Evolutionary conservation across 352 stramenopile species (phyloP).

Genomic region (Phytopythium kandeliae): DNA sequence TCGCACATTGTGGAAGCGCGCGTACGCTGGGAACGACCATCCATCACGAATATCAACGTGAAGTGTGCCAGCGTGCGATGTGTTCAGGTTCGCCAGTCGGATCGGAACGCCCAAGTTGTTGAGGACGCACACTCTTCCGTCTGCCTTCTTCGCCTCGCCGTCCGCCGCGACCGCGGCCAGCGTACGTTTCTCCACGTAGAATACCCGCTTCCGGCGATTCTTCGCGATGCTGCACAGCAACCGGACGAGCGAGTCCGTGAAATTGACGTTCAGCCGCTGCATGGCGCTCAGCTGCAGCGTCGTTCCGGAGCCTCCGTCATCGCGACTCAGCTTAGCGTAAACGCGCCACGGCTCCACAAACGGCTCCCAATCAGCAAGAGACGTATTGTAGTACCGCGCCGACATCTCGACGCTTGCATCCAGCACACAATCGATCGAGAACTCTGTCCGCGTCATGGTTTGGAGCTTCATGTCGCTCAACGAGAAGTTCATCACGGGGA

Average conservation of each 20-base stretch:
- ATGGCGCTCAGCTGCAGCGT: conserved; percentile 78
- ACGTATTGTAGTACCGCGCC: conserved; percentile 85
- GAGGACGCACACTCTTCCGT: conserved; percentile 80
- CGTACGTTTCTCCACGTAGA: conserved; percentile 68
- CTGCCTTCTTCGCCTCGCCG: conserved; percentile 77
- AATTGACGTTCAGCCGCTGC: conserved; percentile 83
- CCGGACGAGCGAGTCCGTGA: conserved; percentile 77
- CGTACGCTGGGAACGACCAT: conserved; percentile 79
- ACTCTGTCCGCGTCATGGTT: conserved; percentile 62
- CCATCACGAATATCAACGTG: conserved; percentile 81
- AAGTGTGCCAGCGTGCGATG: conserved; percentile 70
- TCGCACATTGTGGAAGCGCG: conserved; percentile 80
- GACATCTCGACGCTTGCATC: conserved; percentile 79
- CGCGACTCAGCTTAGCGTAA: conserved; percentile 59
- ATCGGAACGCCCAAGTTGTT: conserved; percentile 87
- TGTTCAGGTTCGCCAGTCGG: conserved; percentile 85
- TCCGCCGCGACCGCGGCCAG: conserved; percentile 72
- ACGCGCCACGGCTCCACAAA: conserved; percentile 83
- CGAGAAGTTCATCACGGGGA: conserved; percentile 87
- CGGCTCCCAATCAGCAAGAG: conserved; percentile 83
- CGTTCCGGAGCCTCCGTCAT: conserved; percentile 44
- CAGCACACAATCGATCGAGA: conserved; percentile 51
- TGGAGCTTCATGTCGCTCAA: conserved; percentile 81
- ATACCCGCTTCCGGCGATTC: conserved; percentile 67
- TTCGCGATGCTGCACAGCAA: conserved; percentile 76